phyloP scores from a whole-genome alignment of 352 stramenopile species.

The Globisporangium iwayamae region DNA sequence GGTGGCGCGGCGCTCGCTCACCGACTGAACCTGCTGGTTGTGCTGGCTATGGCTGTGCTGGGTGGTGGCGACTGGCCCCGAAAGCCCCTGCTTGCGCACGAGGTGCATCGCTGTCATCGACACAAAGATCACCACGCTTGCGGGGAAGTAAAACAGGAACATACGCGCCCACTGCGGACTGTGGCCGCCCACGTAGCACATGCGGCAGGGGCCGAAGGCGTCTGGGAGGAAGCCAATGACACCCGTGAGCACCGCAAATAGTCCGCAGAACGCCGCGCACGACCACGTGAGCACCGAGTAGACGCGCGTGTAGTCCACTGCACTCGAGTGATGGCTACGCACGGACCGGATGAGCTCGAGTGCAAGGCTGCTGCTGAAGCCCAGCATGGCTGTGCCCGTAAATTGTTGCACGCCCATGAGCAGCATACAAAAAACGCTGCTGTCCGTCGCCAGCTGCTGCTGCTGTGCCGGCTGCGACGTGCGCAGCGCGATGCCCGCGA shows the following conservation, averaged over 20 bases:
- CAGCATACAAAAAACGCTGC: slow-evolving; percentile 46
- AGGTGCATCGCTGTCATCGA: slow-evolving; percentile 33
- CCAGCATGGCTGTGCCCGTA: slow-evolving; percentile 51
- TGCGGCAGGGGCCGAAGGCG: slow-evolving; percentile 45
- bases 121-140: slow-evolving; percentile 33
- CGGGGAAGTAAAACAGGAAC: slow-evolving; percentile 57
- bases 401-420: slow-evolving; percentile 65
- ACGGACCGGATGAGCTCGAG: slow-evolving; percentile 65
- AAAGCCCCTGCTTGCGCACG: slow-evolving; percentile 14
- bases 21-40: slow-evolving; percentile 13
- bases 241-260: slow-evolving; percentile 49
- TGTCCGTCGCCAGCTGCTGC: slow-evolving; percentile 17
- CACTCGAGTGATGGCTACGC: slow-evolving; percentile 44
- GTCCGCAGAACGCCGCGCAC: slow-evolving; percentile 29
- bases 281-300: slow-evolving; percentile 65
- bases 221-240: slow-evolving; percentile 72
- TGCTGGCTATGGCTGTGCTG: neutral
- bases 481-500: slow-evolving; percentile 31
- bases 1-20: slow-evolving; percentile 38
- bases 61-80: neutral
- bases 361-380: slow-evolving; percentile 51
- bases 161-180: slow-evolving; percentile 56
- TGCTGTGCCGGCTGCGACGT: slow-evolving; percentile 20
- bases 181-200: slow-evolving; percentile 41
- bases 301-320: slow-evolving; percentile 47